These are phyloP conservation scores for Penicillium sp. DNA, from an alignment of 2,329 filamentous ascomycete genomes.

Conservation along the genomic window DNA sequence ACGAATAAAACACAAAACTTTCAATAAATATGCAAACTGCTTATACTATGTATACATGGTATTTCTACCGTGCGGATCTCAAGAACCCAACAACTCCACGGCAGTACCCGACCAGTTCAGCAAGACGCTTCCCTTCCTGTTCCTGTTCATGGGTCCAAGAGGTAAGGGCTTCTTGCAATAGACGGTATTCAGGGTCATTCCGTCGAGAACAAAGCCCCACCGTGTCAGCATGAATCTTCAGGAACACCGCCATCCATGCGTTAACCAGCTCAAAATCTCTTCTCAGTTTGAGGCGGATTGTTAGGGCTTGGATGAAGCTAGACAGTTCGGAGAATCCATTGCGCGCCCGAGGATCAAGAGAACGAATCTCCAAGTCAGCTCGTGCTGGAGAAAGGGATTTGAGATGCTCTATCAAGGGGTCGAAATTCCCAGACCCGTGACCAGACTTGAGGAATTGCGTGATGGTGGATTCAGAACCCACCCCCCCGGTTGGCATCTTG, in stretches of 20 bases:
- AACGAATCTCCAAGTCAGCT: constrained; percentile 87
- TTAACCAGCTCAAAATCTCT: constrained; percentile 92
- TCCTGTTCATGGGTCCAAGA: constrained; percentile 74
- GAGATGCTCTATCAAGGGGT: constrained; percentile 72
- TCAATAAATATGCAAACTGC: background rate
- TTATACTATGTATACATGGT: background rate
- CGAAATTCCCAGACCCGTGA: constrained; percentile 59
- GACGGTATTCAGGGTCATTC: constrained; percentile 46
- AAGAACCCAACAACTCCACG: constrained; percentile 83
- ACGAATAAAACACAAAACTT: background rate
- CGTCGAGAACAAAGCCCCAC: constrained; percentile 48
- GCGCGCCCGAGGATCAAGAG: constrained; percentile 57
- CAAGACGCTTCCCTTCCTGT: constrained; percentile 69
- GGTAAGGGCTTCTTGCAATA: constrained; percentile 60
- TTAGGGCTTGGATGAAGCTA: constrained; percentile 80
- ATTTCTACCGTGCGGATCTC: constrained; percentile 52
- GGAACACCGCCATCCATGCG: constrained; percentile 95
- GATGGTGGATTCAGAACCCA: constrained; percentile 39
- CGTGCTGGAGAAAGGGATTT: constrained; percentile 80
- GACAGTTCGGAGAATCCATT: constrained; percentile 66
- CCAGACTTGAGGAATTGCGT: constrained; percentile 50
- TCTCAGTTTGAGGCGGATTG: constrained; percentile 64
- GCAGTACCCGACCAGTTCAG: constrained; percentile 81
- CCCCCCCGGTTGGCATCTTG: constrained; percentile 58
- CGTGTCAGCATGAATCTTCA: constrained; percentile 72